These are phyloP conservation scores for Flaveria robusta DNA, from an alignment of 129 eudicot species.

Conservation along the genomic window DNA sequence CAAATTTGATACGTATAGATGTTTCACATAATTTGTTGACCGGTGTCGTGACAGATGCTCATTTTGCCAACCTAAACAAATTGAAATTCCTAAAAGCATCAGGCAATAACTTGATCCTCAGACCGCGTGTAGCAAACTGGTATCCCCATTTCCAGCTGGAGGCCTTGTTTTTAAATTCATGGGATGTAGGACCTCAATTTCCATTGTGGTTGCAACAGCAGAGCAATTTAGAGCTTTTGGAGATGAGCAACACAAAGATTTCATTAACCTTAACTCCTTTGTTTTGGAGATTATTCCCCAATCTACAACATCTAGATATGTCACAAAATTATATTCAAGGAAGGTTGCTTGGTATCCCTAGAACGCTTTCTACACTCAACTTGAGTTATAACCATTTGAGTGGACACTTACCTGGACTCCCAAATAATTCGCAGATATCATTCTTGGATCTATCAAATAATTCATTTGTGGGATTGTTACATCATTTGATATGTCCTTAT, in stretches of 20 bases:
- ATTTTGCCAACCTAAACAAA: slow-evolving; percentile 20
- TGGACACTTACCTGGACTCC: slow-evolving; percentile 32
- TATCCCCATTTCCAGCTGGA: background rate
- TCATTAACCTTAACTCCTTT: slow-evolving; percentile 4
- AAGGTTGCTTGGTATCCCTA: slow-evolving; percentile 13
- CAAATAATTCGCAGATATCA: background rate
- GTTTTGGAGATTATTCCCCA: slow-evolving; percentile 17
- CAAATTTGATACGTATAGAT: background rate
- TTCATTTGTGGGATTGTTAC: slow-evolving; percentile 23
- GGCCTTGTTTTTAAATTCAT: background rate
- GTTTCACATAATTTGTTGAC: slow-evolving; percentile 16
- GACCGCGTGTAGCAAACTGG: background rate
- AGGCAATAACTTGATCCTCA: slow-evolving; percentile 27
- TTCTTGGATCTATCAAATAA: slow-evolving; percentile 39
- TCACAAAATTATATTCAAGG: slow-evolving; percentile 45
- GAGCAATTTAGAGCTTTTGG: background rate
- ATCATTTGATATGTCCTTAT: slow-evolving; percentile 31
- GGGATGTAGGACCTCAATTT: slow-evolving; percentile 18
- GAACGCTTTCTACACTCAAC: background rate
- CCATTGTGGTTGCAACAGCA: slow-evolving; percentile 33
- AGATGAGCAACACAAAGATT: slow-evolving; percentile 11
- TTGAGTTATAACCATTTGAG: slow-evolving; percentile 39
- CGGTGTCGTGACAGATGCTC: slow-evolving; percentile 42
- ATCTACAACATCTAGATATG: background rate
- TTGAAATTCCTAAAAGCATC: background rate